Conservation (phyloP, 257 asterid genomes). For the Solanum ossicruentum region DNA sequence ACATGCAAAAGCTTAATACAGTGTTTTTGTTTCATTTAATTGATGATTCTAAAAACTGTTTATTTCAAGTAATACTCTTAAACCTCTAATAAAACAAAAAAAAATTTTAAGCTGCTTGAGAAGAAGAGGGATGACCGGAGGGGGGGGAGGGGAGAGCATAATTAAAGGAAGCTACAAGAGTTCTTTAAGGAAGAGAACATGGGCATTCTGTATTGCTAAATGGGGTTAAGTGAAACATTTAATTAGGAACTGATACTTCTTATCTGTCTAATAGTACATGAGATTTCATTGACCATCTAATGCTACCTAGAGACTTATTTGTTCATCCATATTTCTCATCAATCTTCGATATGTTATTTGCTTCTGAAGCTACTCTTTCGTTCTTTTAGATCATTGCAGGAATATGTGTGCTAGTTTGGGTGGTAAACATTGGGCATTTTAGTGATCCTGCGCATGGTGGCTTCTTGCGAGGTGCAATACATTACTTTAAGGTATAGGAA, state of each 20-base stretch:
- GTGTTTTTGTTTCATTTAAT: background rate
- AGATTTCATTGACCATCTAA: background rate
- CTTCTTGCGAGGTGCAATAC: conserved; percentile 86
- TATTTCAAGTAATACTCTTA: background rate
- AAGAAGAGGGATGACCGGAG: background rate
- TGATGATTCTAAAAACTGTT: background rate
- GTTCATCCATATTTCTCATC: background rate
- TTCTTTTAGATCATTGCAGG: conserved; percentile 92
- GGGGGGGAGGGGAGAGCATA: background rate
- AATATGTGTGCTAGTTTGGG: conserved; percentile 91
- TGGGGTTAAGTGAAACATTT: background rate
- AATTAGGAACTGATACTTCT: background rate
- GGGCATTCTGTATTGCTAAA: background rate
- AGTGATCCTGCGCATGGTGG: conserved; percentile 99
- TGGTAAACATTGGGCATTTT: conserved; percentile 95
- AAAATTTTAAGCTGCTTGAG: background rate
- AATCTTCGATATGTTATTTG: background rate
- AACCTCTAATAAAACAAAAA: background rate
- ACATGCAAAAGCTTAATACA: background rate
- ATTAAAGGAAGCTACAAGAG: background rate
- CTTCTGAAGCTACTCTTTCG: conserved; percentile 15
- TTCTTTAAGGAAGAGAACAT: background rate
- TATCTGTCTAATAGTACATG: background rate
- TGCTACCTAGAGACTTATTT: background rate
- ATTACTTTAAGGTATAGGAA: conserved; percentile 79